Evolutionary conservation across 2,329 filamentous ascomycete species (phyloP).

Genomic region (Diaporthe australafricana): DNA sequence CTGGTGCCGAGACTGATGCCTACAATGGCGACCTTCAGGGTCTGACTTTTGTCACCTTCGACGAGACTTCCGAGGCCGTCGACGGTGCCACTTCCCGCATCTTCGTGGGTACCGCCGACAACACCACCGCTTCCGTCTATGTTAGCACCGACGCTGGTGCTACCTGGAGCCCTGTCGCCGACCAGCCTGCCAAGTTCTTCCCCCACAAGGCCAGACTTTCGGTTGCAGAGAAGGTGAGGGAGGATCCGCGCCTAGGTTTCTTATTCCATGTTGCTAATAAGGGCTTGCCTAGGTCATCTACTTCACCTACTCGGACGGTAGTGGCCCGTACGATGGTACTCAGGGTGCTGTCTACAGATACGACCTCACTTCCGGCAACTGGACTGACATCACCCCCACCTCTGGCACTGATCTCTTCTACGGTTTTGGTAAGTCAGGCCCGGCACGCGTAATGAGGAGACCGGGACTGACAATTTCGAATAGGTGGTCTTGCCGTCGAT

Average conservation of each 20-base stretch:
- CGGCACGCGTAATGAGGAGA: background rate
- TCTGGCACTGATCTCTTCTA: conserved; percentile 59
- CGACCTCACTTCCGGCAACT: conserved; percentile 58
- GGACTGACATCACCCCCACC: conserved; percentile 69
- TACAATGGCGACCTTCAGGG: conserved; percentile 60
- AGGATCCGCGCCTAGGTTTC: background rate
- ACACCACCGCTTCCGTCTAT: conserved; percentile 60
- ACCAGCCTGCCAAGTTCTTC: conserved; percentile 62
- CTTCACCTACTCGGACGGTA: conserved; percentile 64
- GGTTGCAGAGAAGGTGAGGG: conserved; percentile 57
- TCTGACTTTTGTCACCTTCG: conserved; percentile 66
- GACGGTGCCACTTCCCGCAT: conserved; percentile 65
- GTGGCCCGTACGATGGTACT: conserved; percentile 68
- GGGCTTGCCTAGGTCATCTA: conserved; percentile 52
- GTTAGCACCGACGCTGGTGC: conserved; percentile 64
- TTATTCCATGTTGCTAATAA: background rate
- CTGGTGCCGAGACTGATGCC: conserved; percentile 58
- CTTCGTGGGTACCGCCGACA: conserved; percentile 67
- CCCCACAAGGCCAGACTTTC: conserved; percentile 66
- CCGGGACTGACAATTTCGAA: background rate
- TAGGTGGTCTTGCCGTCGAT: conserved; percentile 65
- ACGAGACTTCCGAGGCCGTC: conserved; percentile 58
- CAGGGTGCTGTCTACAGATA: conserved; percentile 66
- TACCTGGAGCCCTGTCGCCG: conserved; percentile 62
- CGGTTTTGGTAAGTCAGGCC: conserved; percentile 53